These are phyloP conservation scores for Exophiala calicioides DNA, from an alignment of 2,329 filamentous ascomycete genomes.

Conservation along the genomic window DNA sequence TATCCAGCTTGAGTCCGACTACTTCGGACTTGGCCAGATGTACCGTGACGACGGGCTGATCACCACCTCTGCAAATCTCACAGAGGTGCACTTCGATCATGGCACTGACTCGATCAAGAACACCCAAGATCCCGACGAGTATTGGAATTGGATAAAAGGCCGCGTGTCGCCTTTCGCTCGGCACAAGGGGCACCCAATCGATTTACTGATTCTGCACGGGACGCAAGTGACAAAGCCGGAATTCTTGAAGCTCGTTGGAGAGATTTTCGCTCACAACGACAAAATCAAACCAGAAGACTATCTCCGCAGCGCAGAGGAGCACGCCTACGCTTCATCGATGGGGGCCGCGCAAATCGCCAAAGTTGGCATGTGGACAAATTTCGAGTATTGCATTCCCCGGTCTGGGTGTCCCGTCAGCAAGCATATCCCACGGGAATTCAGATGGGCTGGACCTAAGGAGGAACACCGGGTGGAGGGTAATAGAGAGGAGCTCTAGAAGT, in stretches of 20 bases:
- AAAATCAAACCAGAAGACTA: conserved; percentile 6
- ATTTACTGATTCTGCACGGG: conserved; percentile 2
- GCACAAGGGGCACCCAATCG: neutral
- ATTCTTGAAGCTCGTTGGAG: neutral
- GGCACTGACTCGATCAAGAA: conserved; percentile 1
- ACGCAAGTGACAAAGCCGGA: neutral
- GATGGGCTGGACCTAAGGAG: too few species aligned
- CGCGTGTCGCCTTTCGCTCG: neutral
- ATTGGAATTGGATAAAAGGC: conserved; percentile 5
- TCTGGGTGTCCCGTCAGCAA: conserved; percentile 1
- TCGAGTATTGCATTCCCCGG: conserved; percentile 1
- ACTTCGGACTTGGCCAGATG: neutral
- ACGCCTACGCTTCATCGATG: neutral
- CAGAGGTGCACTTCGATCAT: neutral
- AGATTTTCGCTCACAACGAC: neutral
- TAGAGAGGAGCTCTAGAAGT: too few species aligned
- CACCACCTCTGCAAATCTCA: neutral
- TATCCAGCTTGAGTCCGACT: neutral
- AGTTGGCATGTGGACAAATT: conserved; percentile 1
- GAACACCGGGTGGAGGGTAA: too few species aligned
- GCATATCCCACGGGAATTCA: too few species aligned
- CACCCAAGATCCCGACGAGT: neutral
- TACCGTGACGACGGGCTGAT: conserved; percentile 1
- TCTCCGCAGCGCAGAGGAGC: neutral
- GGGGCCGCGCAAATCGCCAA: conserved; percentile 3